Base-by-base conservation (phyloP, 2,329 filamentous ascomycete species). In the Alternaria angustiovoidea region DNA sequence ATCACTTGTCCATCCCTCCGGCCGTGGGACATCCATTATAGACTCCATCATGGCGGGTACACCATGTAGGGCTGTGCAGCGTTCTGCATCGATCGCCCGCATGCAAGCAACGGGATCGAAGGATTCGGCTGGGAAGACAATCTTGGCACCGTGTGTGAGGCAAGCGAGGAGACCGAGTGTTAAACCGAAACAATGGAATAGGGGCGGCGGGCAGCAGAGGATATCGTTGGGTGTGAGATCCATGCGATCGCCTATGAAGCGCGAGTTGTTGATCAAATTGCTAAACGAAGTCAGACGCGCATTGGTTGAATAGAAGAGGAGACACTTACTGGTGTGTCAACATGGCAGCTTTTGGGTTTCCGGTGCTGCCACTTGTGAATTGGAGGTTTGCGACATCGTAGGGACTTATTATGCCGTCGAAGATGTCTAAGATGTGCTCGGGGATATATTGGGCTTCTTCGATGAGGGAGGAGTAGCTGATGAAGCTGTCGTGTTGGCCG, bases 101-200 rank as follows among this genome's bases (percentile, higher is more conserved):
- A 94, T 82, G 2, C 89, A 89, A 0, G 89, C 87, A 5, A 80
- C 77, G 2, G 90, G 84, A 68, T 92, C 89, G 71, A 94, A 94
- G 0, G 89, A 87, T 69, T 93, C 64, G 22, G 86, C 86, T 0
- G 92, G 91, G 71, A 92, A 92, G 9, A 94, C 87, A 51, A 93
- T 88, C 76, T 90, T 91, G 39, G 87, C 87, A 47, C 91, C 91
- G 74, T 94, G 91, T 0, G 90, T 93, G 53, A 93, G 79, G 43
- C 87, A 84, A 2, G 90, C 88, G 56, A 94, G 84, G 44, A 94
- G 83, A 8, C 91, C 91, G 3, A 93, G 86, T 1, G 94, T 91
- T 7, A 94, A 85, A 1, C 91, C 91, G 73, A 94, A 94, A 81
- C 91, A 94, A 81, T 95, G 92, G 82, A 95, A 95, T 4, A 95